Conservation (phyloP, 2,329 filamentous ascomycete genomes). For the Fusarium bactridioides region DNA sequence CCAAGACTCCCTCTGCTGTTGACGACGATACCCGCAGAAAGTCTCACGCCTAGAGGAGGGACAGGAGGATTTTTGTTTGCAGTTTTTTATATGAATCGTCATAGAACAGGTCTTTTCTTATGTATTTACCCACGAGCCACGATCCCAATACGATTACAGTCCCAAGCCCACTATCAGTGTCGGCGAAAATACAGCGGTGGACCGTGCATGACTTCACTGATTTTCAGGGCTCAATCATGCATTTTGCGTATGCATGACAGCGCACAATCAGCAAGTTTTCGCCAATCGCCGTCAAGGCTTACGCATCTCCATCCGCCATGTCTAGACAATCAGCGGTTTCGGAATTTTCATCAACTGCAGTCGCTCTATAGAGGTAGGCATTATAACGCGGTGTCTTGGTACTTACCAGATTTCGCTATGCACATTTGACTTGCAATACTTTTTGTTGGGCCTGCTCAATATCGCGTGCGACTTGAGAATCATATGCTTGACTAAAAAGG, state of each 20-base stretch:
- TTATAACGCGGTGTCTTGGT: too few relatives aligned
- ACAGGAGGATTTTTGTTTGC: not conserved
- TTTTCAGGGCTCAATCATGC: not conserved
- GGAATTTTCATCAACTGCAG: not conserved
- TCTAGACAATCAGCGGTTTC: not conserved
- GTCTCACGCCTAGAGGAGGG: conserved; percentile 12
- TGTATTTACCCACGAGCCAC: not conserved
- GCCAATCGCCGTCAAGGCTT: not conserved
- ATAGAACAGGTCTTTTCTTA: conserved; percentile 2
- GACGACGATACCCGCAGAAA: conserved; percentile 21
- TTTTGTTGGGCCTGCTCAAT: not conserved
- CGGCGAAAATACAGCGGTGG: not conserved
- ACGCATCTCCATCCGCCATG: not conserved
- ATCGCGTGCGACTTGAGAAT: not conserved
- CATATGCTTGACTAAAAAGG: not conserved
- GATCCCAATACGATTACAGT: not conserved
- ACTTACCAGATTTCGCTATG: not conserved
- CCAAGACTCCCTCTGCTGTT: conserved; percentile 6
- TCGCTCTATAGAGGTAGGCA: not conserved
- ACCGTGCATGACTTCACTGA: not conserved
- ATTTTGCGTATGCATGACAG: not conserved
- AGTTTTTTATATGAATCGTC: not conserved
- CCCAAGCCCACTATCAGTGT: too few relatives aligned
- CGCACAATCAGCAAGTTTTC: not conserved
- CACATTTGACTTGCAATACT: not conserved